phyloP scores from a whole-genome alignment of 2,329 filamentous ascomycete species.

The Chrysoporthe austroafricana region DNA sequence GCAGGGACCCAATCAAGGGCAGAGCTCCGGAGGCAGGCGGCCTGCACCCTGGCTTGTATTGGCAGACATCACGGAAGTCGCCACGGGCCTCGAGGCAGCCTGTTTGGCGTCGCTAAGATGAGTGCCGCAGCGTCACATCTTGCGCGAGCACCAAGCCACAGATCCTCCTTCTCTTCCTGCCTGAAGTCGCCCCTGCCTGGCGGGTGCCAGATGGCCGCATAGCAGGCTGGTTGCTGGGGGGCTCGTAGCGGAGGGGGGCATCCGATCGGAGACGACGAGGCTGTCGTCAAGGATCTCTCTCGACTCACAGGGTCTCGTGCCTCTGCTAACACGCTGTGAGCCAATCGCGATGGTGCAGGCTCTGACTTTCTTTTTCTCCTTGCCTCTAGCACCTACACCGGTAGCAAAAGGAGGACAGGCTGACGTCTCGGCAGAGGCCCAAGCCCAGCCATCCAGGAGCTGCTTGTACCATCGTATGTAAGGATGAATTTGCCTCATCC shows the following conservation, averaged over 20 bases:
- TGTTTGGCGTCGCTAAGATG: neutral
- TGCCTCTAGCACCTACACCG: neutral
- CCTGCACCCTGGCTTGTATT: constrained; percentile 12
- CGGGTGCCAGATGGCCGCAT: neutral
- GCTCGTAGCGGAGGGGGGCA: neutral
- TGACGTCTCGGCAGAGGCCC: neutral
- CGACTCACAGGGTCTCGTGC: neutral
- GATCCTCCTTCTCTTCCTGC: neutral
- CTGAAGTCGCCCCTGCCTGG: constrained; percentile 3
- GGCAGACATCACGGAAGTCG: neutral
- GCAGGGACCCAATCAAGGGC: neutral
- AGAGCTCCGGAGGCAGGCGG: neutral
- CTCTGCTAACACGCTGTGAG: neutral
- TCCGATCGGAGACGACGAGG: neutral
- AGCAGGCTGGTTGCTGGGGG: neutral
- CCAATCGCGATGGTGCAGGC: neutral
- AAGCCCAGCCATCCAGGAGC: neutral
- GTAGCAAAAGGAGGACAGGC: neutral
- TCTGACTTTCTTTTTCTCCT: neutral
- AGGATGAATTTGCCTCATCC: neutral
- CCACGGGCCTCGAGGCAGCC: neutral
- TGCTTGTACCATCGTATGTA: neutral
- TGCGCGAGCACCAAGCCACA: constrained; percentile 6
- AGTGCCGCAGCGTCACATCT: constrained; percentile 10
- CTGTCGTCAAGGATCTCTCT: neutral